A percentile compares a stretch with the other conserved stretches of the same genome.
These are phyloP conservation scores for Fragaria iinumae DNA, from an alignment of 306 rosid genomes.

Conservation along the genomic window DNA sequence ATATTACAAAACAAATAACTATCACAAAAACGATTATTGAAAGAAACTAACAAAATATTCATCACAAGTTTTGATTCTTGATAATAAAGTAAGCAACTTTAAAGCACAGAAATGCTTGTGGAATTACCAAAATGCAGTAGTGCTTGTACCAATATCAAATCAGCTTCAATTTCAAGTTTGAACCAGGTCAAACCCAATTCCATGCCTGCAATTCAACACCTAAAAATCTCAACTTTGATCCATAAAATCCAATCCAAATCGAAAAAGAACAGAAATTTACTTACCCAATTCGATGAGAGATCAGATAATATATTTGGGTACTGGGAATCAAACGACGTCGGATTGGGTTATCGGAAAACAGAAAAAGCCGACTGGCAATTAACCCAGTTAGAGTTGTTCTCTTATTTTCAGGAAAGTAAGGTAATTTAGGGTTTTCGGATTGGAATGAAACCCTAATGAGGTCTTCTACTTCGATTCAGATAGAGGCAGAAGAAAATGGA, in stretches of 20 bases:
- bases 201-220: not conserved
- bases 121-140: not conserved
- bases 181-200: not conserved
- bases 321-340: not conserved
- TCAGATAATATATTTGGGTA: not conserved
- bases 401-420: not conserved
- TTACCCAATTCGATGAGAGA: not conserved
- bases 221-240: not conserved
- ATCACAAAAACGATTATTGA: not conserved
- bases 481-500: not conserved
- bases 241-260: not conserved
- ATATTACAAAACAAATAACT: slow-evolving; percentile 13
- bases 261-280: not conserved
- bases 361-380: not conserved
- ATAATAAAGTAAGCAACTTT: not conserved
- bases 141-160: not conserved
- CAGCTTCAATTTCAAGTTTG: not conserved
- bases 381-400: not conserved
- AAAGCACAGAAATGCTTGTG: not conserved
- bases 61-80: slow-evolving; percentile 1
- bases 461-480: not conserved
- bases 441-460: not conserved
- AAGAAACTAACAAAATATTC: slow-evolving; percentile 1
- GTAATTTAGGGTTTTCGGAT: not conserved
- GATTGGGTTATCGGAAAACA: not conserved